These are phyloP conservation scores for Mucor indicus DNA, from an alignment of 371 early-diverging fungal species.

Conservation along the genomic window DNA sequence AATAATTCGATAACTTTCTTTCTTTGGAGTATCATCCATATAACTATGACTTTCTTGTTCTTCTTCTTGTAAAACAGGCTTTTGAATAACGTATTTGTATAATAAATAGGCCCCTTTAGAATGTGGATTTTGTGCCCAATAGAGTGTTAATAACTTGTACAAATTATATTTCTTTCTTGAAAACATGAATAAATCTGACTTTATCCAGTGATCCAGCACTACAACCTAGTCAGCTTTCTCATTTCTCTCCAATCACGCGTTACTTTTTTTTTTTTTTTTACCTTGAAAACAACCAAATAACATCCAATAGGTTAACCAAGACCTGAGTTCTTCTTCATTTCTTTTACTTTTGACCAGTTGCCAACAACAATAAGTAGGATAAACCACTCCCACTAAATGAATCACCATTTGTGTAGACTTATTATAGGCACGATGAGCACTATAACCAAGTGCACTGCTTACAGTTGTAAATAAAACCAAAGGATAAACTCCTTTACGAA, in stretches of 20 bases:
- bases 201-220: slow-evolving; percentile 49
- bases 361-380: slow-evolving; percentile 43
- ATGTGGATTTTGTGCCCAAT: slow-evolving; percentile 55
- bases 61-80: slow-evolving; percentile 17
- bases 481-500: slow-evolving; percentile 36
- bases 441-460: slow-evolving; percentile 17
- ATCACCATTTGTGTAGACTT: slow-evolving; percentile 26
- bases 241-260: not conserved
- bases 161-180: slow-evolving; percentile 42
- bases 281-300: slow-evolving; percentile 50
- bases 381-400: slow-evolving; percentile 37
- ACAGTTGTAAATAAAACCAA: slow-evolving; percentile 25
- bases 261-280: slow-evolving; percentile 2
- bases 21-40: not conserved
- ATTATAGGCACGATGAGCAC: slow-evolving; percentile 26
- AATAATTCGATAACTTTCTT: slow-evolving; percentile 10
- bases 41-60: slow-evolving; percentile 2
- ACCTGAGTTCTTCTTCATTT: slow-evolving; percentile 12
- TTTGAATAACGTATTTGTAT: slow-evolving; percentile 35
- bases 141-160: slow-evolving; percentile 41
- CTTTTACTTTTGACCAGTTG: slow-evolving; percentile 15
- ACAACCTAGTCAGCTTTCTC: not conserved
- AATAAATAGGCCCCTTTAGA: slow-evolving; percentile 44
- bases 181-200: slow-evolving; percentile 18
- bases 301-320: slow-evolving; percentile 56